Evolutionary conservation across 768 basidiomycete species (phyloP).

Genomic region (Boletellus ananas): DNA sequence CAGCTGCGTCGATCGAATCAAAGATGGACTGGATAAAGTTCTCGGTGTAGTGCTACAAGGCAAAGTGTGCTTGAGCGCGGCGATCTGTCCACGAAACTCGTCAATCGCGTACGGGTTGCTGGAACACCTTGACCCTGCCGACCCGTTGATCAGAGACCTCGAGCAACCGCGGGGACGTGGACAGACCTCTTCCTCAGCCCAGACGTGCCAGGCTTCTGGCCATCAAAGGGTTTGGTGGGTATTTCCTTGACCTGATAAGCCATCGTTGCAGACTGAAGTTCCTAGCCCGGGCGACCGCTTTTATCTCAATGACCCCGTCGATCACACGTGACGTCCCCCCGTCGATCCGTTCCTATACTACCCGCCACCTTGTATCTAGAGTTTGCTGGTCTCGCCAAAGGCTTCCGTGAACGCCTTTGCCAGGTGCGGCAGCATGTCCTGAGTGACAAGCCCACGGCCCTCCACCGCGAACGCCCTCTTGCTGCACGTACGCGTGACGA

Average conservation of each 20-base stretch:
- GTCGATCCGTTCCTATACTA: too few relatives aligned
- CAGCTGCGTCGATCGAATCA: conserved; percentile 79
- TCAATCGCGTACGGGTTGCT: conserved; percentile 71
- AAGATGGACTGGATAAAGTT: conserved; percentile 97
- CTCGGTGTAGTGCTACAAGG: conserved; percentile 88
- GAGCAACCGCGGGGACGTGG: conserved; percentile 7
- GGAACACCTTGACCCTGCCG: conserved; percentile 92
- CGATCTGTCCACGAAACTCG: conserved; percentile 2
- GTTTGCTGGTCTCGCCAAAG: conserved; percentile 49
- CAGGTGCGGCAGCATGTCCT: conserved; percentile 67
- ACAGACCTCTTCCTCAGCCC: conserved; percentile 89
- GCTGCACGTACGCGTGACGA: conserved; percentile 85
- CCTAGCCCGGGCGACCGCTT: conserved; percentile 9
- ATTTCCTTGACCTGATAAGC: conserved; percentile 58
- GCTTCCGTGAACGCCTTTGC: conserved; percentile 68
- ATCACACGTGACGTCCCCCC: conserved; percentile 30
- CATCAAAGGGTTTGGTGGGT: conserved; percentile 81
- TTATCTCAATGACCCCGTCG: conserved; percentile 17
- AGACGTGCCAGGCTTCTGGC: conserved; percentile 97
- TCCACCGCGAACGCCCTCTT: conserved; percentile 69
- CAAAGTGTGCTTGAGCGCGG: conserved; percentile 17
- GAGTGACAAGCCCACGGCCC: conserved; percentile 78
- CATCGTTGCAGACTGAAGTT: conserved; percentile 30
- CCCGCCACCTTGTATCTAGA: conserved; percentile 29
- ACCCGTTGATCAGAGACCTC: conserved; percentile 18